Base-by-base conservation (phyloP, 495 filamentous ascomycete genomes). In the Aspergillus diversus region DNA sequence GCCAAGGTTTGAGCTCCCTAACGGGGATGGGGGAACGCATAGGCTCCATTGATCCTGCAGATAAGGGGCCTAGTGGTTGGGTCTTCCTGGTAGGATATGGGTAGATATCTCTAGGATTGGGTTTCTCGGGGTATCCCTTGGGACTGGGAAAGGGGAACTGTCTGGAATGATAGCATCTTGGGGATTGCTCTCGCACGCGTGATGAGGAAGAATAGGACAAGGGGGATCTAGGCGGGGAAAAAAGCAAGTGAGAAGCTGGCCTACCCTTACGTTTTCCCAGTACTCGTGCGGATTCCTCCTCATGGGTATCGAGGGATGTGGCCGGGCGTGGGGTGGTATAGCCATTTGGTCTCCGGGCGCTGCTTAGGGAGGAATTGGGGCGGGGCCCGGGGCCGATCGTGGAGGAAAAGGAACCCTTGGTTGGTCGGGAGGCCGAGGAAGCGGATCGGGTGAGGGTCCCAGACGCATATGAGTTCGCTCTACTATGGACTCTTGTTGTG, bases 211-310 rank as follows among this genome's bases (percentile, higher is more conserved):
- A 75, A 57, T 55, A 56, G 71, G 67, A 63, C 63, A 65, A 62
- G 61, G 67, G 65, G 39, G 53, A 63, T 33, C 60, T 53, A 58
- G 64, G 65, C 55, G 66, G 57, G 62, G 62, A 68, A 65, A 73
- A 67, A 68, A 69, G 66, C 71, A 67, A 71, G 63, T 61, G 65
- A 62, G 59, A 68, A 59, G 49, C 47, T 61, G 37, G 77, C 86
- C 71, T 92, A 93, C 91, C 91, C 83, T 92, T 90, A 73, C 83
- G 75, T 77, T 88, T 85, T 65, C 82, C 81, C 43, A 81, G 66
- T 5, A 79, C 72, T 63, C 63, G 68, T 66, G 76, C 63, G 46
- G 75, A 62, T 73, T 78, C 79, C 71, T 79, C 80, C 69, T 78
- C 67, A 61, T 86, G 82, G 64, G 80, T 81, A 56, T 86, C 86